Evolutionary conservation across 129 eudicot genomes (phyloP).

Genomic region (Ambrosia artemisiifolia): DNA sequence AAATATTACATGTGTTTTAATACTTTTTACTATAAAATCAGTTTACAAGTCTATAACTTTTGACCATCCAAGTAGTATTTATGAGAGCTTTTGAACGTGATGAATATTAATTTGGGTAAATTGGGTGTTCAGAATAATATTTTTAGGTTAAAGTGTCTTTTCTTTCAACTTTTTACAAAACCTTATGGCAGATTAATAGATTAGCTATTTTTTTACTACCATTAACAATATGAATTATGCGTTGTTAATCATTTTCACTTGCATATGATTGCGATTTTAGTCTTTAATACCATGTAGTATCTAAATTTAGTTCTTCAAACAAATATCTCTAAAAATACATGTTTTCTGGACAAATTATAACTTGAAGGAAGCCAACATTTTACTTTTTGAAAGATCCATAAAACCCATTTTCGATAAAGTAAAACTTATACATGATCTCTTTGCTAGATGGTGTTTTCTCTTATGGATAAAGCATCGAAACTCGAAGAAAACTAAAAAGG

Average conservation of each 20-base stretch:
- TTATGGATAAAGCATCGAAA: constrained; percentile 7
- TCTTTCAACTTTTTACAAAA: background rate
- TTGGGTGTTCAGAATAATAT: background rate
- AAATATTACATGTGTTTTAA: background rate
- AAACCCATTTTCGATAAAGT: background rate
- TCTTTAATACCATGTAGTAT: no score
- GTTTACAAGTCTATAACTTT: background rate
- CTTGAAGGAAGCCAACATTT: no score
- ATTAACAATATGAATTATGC: no score
- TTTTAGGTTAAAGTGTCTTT: background rate
- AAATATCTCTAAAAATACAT: no score
- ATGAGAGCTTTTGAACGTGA: no score
- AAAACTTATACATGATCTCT: background rate
- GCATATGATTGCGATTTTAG: no score
- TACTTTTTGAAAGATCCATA: background rate
- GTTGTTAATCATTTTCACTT: no score
- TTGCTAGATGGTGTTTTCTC: background rate
- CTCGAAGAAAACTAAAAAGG: constrained; percentile 14
- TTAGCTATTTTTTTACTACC: background rate
- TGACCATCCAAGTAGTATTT: background rate
- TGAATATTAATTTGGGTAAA: background rate
- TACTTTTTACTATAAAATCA: background rate
- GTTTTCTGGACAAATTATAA: background rate
- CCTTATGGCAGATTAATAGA: background rate
- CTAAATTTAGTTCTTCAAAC: no score